Evolutionary conservation across 2,329 filamentous ascomycete genomes (phyloP).

Genomic region (Akanthomyces dipterigenus): DNA sequence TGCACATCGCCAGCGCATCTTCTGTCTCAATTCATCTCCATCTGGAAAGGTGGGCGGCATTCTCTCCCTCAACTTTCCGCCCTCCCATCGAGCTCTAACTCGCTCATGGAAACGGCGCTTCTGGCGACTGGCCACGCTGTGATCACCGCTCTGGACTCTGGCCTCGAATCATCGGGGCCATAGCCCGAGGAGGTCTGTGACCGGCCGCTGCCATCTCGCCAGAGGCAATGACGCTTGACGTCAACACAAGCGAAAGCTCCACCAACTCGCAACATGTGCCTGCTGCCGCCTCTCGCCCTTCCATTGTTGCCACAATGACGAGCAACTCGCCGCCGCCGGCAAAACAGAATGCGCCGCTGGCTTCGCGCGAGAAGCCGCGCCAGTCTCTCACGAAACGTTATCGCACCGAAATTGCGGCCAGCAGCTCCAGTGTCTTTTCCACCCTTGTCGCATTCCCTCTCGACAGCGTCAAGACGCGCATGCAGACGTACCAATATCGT

Average conservation of each 20-base stretch:
- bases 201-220: conserved; percentile 15
- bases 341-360: background rate
- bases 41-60: background rate
- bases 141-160: conserved; percentile 23
- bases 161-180: conserved; percentile 21
- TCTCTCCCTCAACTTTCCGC: background rate
- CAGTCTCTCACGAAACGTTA: conserved; percentile 60
- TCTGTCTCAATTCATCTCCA: background rate
- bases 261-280: conserved; percentile 9
- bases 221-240: conserved; percentile 11
- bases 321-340: background rate
- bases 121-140: conserved; percentile 29
- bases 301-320: conserved; percentile 5
- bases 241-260: conserved; percentile 8
- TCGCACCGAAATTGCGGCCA: conserved; percentile 73
- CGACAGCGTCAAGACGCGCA: conserved; percentile 83
- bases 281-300: background rate
- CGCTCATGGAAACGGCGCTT: conserved; percentile 33
- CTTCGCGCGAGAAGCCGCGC: conserved; percentile 17
- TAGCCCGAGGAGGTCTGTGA: conserved; percentile 22
- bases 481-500: conserved; percentile 78
- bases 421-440: conserved; percentile 68
- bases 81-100: background rate
- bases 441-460: conserved; percentile 78
- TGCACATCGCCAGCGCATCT: background rate